Evolutionary conservation across 2,329 filamentous ascomycete species (phyloP).

Genomic region (Claviceps sp.): DNA sequence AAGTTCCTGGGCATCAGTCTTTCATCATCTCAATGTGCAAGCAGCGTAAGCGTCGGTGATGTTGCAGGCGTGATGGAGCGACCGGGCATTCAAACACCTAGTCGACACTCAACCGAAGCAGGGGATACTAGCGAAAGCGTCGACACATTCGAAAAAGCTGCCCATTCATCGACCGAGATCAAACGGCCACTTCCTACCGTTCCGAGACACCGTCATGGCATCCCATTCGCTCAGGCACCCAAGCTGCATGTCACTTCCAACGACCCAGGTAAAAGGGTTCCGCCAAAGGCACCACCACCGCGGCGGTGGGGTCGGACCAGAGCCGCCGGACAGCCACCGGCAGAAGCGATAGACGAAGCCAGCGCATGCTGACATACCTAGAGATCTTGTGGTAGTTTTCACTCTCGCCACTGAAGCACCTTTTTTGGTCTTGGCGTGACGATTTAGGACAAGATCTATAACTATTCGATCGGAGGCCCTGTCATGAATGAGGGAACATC

Average conservation of each 20-base stretch:
- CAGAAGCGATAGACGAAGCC: not conserved
- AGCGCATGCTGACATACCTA: not conserved
- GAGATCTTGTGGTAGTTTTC: not conserved
- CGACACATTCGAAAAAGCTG: conserved; percentile 11
- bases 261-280: conserved; percentile 24
- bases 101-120: conserved; percentile 33
- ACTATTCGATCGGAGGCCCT: not conserved
- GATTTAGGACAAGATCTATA: not conserved
- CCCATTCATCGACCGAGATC: conserved; percentile 14
- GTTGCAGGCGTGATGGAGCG: conserved; percentile 71
- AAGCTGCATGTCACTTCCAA: conserved; percentile 17
- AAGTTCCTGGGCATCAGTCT: conserved; percentile 61
- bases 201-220: conserved; percentile 42
- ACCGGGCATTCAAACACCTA: conserved; percentile 70
- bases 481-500: not conserved
- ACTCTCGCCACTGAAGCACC: too few relatives aligned
- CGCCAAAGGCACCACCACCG: conserved; percentile 33
- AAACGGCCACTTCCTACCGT: conserved; percentile 40
- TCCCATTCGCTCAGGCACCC: conserved; percentile 25
- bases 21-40: conserved; percentile 49
- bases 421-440: too few relatives aligned
- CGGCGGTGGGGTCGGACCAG: conserved; percentile 30
- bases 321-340: conserved; percentile 17
- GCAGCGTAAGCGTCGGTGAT: conserved; percentile 62
- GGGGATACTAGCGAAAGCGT: conserved; percentile 8